These are phyloP conservation scores for Penicillium nordicum DNA, from an alignment of 2,329 filamentous ascomycete species.

Conservation along the genomic window DNA sequence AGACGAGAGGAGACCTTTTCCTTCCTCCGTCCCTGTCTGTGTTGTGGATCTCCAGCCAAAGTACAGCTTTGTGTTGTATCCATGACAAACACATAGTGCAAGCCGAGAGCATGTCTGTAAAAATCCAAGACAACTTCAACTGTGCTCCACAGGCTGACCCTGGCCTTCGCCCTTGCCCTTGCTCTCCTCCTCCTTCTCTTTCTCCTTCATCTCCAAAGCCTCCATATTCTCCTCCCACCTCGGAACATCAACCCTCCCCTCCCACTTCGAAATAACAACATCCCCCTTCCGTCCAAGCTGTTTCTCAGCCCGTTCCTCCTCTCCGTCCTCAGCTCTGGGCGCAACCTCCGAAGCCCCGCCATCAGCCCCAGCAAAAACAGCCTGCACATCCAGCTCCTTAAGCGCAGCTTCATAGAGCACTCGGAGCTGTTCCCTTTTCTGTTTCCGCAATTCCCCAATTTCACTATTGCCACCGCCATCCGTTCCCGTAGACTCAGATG, in stretches of 20 bases:
- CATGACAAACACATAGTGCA: background rate
- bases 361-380: slow-evolving; percentile 57
- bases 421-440: slow-evolving; percentile 35
- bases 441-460: slow-evolving; percentile 28
- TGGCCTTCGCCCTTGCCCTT: background rate
- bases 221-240: slow-evolving; percentile 42
- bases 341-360: slow-evolving; percentile 12
- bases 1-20: background rate
- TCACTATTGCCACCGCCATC: background rate
- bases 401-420: slow-evolving; percentile 47
- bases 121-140: slow-evolving; percentile 17
- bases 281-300: slow-evolving; percentile 31
- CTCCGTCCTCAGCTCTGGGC: background rate
- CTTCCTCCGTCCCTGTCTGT: background rate
- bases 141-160: slow-evolving; percentile 16
- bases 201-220: slow-evolving; percentile 33
- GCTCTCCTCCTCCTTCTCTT: slow-evolving; percentile 12
- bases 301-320: slow-evolving; percentile 28
- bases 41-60: background rate
- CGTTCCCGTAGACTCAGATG: background rate
- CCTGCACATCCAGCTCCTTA: slow-evolving; percentile 58
- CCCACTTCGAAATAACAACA: slow-evolving; percentile 30
- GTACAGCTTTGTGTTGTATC: background rate
- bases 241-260: slow-evolving; percentile 30
- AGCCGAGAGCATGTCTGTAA: background rate